phyloP scores from a whole-genome alignment of 1,284 basidiomycete genomes.

The Peniophora sp. region DNA sequence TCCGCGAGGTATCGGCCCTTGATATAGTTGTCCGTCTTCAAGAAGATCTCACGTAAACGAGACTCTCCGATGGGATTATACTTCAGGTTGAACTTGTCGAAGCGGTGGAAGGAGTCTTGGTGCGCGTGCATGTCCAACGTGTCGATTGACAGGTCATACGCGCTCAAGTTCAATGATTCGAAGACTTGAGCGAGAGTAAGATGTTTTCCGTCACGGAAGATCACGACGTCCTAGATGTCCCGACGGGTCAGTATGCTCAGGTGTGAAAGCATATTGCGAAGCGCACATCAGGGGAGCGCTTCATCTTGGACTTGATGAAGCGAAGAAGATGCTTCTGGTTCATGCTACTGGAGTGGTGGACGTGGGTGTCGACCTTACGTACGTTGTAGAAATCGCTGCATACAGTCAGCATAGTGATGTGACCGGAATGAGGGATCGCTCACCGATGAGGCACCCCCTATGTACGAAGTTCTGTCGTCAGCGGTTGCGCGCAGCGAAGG shows the following conservation, averaged over 20 bases:
- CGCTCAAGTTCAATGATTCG: conserved; percentile 88
- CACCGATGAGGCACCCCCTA: conserved; percentile 71
- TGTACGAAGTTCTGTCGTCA: not conserved
- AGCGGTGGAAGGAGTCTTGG: conserved; percentile 94
- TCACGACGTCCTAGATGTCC: conserved; percentile 85
- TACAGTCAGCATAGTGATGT: not conserved
- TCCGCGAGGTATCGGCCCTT: conserved; percentile 93
- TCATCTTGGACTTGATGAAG: conserved; percentile 98
- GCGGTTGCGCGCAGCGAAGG: conserved; percentile 10
- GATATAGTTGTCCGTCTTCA: conserved; percentile 97
- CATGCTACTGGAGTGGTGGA: conserved; percentile 98
- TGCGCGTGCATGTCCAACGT: conserved; percentile 99
- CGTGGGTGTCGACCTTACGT: conserved; percentile 97
- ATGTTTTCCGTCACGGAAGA: conserved; percentile 87
- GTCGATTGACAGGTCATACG: conserved; percentile 98
- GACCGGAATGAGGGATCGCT: conserved; percentile 8
- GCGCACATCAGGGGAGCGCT: conserved; percentile 62
- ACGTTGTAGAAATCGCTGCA: conserved; percentile 96
- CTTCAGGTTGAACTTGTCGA: conserved; percentile 93
- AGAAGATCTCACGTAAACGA: conserved; percentile 91
- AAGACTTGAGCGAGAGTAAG: conserved; percentile 93
- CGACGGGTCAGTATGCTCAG: not conserved
- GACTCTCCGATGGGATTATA: conserved; percentile 96
- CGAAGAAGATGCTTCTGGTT: conserved; percentile 99
- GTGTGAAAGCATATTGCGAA: conserved; percentile 10